Conservation (phyloP, 257 asterid species). For the Verbena officinalis region DNA sequence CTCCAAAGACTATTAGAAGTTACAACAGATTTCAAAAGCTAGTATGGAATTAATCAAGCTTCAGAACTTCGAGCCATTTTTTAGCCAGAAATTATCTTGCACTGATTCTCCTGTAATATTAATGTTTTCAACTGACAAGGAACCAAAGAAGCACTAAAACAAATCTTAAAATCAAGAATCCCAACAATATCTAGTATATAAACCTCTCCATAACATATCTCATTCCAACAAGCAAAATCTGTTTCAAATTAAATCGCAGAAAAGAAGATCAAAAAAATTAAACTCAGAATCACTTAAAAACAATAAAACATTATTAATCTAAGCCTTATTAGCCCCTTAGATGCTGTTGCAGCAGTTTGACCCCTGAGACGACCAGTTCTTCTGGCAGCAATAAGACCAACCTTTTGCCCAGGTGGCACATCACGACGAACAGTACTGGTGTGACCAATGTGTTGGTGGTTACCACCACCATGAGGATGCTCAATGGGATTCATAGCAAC, state of each 20-base stretch:
- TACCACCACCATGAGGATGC: constrained; percentile 93
- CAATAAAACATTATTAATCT: constrained; percentile 6
- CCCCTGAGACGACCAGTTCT: constrained; percentile 87
- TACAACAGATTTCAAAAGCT: too few relatives aligned
- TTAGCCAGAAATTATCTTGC: too few relatives aligned
- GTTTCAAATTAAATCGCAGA: not conserved
- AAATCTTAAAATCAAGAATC: constrained; percentile 13
- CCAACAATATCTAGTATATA: constrained; percentile 38
- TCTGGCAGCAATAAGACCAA: constrained; percentile 80
- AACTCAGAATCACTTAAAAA: not conserved
- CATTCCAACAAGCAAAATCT: constrained; percentile 14
- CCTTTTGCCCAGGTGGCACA: constrained; percentile 89
- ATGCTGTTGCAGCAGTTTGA: constrained; percentile 72
- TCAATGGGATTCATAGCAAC: constrained; percentile 88
- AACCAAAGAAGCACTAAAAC: not conserved
- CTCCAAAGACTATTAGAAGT: too few relatives aligned
- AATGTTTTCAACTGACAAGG: too few relatives aligned
- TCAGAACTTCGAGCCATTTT: too few relatives aligned
- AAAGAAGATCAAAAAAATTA: constrained; percentile 12
- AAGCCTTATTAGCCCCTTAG: constrained; percentile 64
- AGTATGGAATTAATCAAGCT: too few relatives aligned
- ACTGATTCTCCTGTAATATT: too few relatives aligned
- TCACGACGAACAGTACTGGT: constrained; percentile 83
- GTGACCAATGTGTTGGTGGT: constrained; percentile 87
- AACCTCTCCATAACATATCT: constrained; percentile 17